These are phyloP conservation scores for Eucalyptus brandiana DNA, from an alignment of 345 rosid species.

Conservation along the genomic window DNA sequence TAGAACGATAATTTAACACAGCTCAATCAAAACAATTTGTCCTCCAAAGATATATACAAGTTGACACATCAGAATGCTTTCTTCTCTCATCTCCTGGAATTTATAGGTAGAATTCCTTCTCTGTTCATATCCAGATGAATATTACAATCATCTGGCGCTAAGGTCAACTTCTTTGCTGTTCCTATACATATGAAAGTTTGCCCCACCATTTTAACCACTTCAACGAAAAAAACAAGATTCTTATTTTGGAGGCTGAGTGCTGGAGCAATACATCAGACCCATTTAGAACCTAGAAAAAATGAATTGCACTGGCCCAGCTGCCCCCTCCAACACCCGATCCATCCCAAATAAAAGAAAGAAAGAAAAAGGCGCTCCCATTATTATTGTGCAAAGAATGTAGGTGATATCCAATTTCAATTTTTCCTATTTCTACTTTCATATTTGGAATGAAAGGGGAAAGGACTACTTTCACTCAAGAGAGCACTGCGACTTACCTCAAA, in stretches of 20 bases:
- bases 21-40: neutral
- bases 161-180: neutral
- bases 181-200: neutral
- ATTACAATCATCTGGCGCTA: neutral
- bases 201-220: neutral
- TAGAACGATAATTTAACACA: neutral
- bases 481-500: constrained; percentile 36
- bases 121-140: neutral
- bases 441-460: neutral
- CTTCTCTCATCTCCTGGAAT: neutral
- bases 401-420: neutral
- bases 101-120: neutral
- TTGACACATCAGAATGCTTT: neutral
- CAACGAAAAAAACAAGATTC: neutral
- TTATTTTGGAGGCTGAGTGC: neutral
- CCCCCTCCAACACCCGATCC: neutral
- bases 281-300: neutral
- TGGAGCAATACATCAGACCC: neutral
- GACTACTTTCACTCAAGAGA: neutral
- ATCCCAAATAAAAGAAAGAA: neutral
- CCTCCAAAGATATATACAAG: neutral
- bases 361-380: neutral
- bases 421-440: neutral
- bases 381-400: neutral
- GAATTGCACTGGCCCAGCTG: neutral